phyloP scores from a whole-genome alignment of 1,284 basidiomycete species.

The Marasmius tenuissimus region DNA sequence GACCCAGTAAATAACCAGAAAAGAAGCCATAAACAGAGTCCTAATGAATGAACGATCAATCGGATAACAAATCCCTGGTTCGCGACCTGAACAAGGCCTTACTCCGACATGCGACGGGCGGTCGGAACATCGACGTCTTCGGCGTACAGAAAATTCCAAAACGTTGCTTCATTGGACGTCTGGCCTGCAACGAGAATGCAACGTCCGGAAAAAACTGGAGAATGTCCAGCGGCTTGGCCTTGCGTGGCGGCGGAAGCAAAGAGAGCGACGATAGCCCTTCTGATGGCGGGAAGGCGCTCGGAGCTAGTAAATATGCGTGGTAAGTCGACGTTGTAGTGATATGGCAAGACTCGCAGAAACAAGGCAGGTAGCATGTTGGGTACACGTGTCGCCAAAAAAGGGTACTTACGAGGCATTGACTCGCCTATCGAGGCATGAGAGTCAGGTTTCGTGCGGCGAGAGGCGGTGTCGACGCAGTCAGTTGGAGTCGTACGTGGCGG shows the following conservation, averaged over 20 bases:
- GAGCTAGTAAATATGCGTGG: constrained; percentile 16
- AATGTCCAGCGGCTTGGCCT: constrained; percentile 6
- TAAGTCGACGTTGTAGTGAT: background rate
- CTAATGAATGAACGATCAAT: background rate
- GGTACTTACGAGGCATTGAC: constrained; percentile 16
- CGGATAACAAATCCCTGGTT: background rate
- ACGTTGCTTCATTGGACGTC: constrained; percentile 24
- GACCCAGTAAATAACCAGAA: too few relatives aligned
- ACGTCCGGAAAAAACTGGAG: constrained; percentile 4
- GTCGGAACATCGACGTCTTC: constrained; percentile 28
- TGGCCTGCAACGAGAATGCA: constrained; percentile 17
- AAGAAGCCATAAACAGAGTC: too few relatives aligned
- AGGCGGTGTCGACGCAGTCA: background rate
- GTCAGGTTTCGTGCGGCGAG: background rate
- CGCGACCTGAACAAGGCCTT: constrained; percentile 5
- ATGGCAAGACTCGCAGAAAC: background rate
- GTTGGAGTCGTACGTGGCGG: background rate
- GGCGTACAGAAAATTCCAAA: constrained; percentile 33
- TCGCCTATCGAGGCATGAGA: background rate
- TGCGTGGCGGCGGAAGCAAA: constrained; percentile 8
- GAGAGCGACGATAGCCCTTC: constrained; percentile 7
- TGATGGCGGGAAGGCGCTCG: constrained; percentile 18
- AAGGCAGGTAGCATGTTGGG: background rate
- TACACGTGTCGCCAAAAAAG: background rate
- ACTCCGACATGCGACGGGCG: background rate